phyloP scores from a whole-genome alignment of 768 basidiomycete species.

The Tricholoma terreum region DNA sequence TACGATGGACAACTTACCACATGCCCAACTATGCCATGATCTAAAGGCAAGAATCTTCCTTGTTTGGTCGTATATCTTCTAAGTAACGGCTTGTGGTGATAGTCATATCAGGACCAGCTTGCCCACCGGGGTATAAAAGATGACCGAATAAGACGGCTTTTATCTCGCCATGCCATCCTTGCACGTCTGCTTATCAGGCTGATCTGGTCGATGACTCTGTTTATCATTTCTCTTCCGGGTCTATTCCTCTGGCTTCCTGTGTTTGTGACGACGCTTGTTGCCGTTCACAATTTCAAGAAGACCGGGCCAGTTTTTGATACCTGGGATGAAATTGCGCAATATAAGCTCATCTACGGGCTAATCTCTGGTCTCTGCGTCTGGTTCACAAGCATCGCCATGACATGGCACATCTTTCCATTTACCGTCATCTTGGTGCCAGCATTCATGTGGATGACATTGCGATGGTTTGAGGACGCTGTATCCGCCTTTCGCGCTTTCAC shows the following conservation, averaged over 20 bases:
- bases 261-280: slow-evolving; percentile 66
- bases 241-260: slow-evolving; percentile 81
- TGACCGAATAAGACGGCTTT: slow-evolving; percentile 72
- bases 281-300: slow-evolving; percentile 74
- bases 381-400: slow-evolving; percentile 48
- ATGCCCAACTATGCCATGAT: slow-evolving; percentile 41
- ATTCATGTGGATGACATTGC: slow-evolving; percentile 86
- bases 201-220: slow-evolving; percentile 58
- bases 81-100: not conserved
- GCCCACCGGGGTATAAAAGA: slow-evolving; percentile 73
- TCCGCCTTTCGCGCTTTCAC: slow-evolving; percentile 74
- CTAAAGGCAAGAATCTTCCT: slow-evolving; percentile 48
- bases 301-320: slow-evolving; percentile 82
- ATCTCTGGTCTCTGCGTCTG: slow-evolving; percentile 71
- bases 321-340: slow-evolving; percentile 88
- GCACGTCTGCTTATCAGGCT: slow-evolving; percentile 66
- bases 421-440: slow-evolving; percentile 62
- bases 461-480: slow-evolving; percentile 85
- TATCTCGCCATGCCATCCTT: slow-evolving; percentile 51
- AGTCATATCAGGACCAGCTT: slow-evolving; percentile 77
- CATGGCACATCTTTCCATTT: slow-evolving; percentile 58
- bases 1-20: slow-evolving; percentile 17
- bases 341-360: slow-evolving; percentile 83
- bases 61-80: not conserved
- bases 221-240: slow-evolving; percentile 69